Evolutionary conservation across 139 green algal genomes (phyloP).

Genomic region (Ettlia oleoabundans): DNA sequence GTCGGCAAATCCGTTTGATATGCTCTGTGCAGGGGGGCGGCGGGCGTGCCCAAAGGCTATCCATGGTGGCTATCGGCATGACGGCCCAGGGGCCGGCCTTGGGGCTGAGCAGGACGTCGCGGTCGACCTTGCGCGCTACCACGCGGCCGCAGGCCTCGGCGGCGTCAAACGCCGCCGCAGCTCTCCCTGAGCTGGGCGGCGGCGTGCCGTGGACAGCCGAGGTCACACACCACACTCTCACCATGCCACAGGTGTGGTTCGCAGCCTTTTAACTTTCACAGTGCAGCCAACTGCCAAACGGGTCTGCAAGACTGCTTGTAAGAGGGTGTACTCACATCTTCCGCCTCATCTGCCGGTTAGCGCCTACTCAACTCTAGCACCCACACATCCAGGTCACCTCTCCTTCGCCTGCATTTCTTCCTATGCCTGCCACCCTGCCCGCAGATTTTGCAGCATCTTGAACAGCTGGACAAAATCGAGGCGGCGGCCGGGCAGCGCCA

Average conservation of each 20-base stretch:
- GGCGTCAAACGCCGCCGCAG: not conserved
- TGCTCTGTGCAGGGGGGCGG: too few relatives aligned
- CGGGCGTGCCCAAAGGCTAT: too few relatives aligned
- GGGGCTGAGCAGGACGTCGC: too few relatives aligned
- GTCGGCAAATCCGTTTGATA: too few relatives aligned
- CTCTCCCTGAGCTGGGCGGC: not conserved
- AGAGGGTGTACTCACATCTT: not conserved
- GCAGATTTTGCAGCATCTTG: constrained; percentile 11
- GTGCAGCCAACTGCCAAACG: too few relatives aligned
- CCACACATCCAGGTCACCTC: too few relatives aligned
- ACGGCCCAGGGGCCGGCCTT: too few relatives aligned
- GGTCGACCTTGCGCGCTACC: too few relatives aligned
- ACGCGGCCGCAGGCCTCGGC: not conserved
- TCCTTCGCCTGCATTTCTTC: not conserved
- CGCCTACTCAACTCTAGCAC: too few relatives aligned
- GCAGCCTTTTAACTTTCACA: not conserved
- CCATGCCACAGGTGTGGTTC: constrained; percentile 11
- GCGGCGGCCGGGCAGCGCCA: not conserved
- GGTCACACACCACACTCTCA: constrained; percentile 19
- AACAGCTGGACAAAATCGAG: constrained; percentile 8
- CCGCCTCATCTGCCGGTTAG: not conserved
- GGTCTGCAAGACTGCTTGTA: too few relatives aligned
- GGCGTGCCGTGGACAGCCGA: not conserved
- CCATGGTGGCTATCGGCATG: too few relatives aligned
- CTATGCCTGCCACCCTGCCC: not conserved